Percentiles rank a stretch among this genome's conserved stretches.
These are phyloP conservation scores for Eucalyptus virginea DNA, from an alignment of 345 rosid genomes.

Conservation along the genomic window DNA sequence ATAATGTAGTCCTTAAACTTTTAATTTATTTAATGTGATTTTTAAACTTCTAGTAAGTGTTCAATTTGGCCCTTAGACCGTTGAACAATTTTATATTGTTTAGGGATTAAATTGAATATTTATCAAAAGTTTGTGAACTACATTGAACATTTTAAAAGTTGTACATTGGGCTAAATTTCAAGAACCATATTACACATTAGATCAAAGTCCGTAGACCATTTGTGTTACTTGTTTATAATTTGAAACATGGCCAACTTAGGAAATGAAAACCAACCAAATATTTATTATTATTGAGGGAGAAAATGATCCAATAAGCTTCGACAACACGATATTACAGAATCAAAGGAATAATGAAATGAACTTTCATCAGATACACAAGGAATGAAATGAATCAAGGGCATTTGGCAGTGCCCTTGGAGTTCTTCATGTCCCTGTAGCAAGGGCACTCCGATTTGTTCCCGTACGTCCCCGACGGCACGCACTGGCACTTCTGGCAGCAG, in stretches of 20 bases:
- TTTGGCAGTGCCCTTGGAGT: slow-evolving; percentile 42
- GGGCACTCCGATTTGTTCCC: slow-evolving; percentile 63
- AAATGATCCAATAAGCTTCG: not conserved
- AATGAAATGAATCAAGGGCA: slow-evolving; percentile 34
- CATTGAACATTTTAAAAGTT: not conserved
- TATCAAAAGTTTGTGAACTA: too few species aligned
- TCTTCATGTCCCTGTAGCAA: slow-evolving; percentile 50
- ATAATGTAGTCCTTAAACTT: not conserved
- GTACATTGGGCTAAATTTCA: too few species aligned
- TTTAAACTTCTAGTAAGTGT: not conserved
- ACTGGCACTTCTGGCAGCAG: slow-evolving; percentile 56
- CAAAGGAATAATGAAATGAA: not conserved
- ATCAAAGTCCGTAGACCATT: rapidly evolving
- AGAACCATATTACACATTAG: too few species aligned
- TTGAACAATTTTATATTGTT: too few species aligned
- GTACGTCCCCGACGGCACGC: slow-evolving; percentile 84
- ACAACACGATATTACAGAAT: not conserved
- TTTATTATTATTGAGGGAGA: not conserved
- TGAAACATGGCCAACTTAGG: not conserved
- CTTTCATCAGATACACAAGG: not conserved
- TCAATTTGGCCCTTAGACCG: too few species aligned
- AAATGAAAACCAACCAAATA: not conserved
- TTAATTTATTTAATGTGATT: too few species aligned
- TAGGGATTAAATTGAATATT: too few species aligned
- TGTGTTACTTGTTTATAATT: not conserved